A percentile compares a stretch with the other conserved stretches of the same genome.
These are phyloP conservation scores for Cystofilobasidium capitatum DNA, from an alignment of 768 basidiomycete genomes.

Conservation along the genomic window DNA sequence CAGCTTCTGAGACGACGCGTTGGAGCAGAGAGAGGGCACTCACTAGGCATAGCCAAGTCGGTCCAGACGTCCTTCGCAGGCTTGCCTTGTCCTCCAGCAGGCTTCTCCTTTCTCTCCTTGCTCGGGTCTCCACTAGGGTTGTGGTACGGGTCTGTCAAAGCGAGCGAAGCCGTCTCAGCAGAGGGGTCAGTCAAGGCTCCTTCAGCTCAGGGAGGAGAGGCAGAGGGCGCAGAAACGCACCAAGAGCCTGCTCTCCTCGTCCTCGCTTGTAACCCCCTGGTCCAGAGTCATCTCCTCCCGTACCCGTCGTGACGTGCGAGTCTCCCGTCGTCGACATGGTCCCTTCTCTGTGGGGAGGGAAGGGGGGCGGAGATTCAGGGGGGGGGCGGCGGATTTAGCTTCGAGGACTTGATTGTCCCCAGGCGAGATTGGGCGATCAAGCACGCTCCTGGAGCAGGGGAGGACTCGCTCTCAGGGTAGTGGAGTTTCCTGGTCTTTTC, in stretches of 20 bases:
- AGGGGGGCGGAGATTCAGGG: too few species aligned
- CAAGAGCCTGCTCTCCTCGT: background rate
- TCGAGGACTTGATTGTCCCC: too few species aligned
- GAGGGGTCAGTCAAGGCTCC: background rate
- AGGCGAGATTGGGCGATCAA: too few species aligned
- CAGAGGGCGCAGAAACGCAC: background rate
- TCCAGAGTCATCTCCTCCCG: background rate
- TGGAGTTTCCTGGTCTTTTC: too few species aligned
- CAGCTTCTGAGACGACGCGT: too few species aligned
- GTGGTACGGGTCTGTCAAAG: background rate
- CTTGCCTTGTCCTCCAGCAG: background rate
- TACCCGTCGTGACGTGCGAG: background rate
- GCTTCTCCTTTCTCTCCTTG: background rate
- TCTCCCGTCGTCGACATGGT: background rate
- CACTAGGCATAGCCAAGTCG: background rate
- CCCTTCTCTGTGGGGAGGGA: too few species aligned
- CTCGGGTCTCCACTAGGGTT: background rate
- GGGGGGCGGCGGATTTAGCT: too few species aligned
- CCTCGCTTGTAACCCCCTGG: background rate
- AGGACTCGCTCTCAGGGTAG: too few species aligned
- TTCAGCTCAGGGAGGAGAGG: background rate
- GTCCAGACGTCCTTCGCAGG: background rate
- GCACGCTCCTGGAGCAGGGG: too few species aligned
- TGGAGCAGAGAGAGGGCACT: background rate
- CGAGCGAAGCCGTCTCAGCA: background rate